phyloP scores from a whole-genome alignment of 768 basidiomycete species.

The Mrakia hoshinonis region DNA sequence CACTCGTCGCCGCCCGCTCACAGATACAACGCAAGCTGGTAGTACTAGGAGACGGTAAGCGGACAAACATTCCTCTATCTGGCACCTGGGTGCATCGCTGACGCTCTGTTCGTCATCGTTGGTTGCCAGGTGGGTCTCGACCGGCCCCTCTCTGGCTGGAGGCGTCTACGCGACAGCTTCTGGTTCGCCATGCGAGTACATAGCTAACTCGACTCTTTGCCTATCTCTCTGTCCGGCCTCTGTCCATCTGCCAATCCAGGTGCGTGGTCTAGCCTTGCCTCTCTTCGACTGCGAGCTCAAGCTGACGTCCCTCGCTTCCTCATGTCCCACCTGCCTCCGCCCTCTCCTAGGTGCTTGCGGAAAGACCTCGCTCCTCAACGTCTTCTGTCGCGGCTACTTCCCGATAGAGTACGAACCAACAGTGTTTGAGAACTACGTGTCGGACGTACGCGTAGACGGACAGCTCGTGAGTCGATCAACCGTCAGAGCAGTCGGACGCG shows the following conservation, averaged over 20 bases:
- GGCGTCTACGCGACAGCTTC: no score
- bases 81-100: not conserved
- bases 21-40: slow-evolving; percentile 14
- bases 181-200: no score
- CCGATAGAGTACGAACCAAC: slow-evolving; percentile 6
- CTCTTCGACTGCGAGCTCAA: not conserved
- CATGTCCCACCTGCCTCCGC: not conserved
- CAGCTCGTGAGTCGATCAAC: not conserved
- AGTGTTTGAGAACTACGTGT: slow-evolving; percentile 19
- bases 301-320: not conserved
- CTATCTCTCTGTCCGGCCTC: no score
- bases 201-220: no score
- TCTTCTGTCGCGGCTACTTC: not conserved
- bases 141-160: no score
- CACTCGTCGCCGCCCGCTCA: no score
- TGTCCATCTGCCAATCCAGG: not conserved
- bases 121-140: no score
- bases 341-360: not conserved
- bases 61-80: not conserved
- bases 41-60: slow-evolving; percentile 7
- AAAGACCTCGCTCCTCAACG: slow-evolving; percentile 5
- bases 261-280: not conserved
- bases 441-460: not conserved
- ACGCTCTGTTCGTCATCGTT: not conserved
- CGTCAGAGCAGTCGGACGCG: not conserved